Evolutionary conservation across 805 yeast genomes (phyloP), one percentile per base, ranked within the genome.

Genomic region (Kuraishia hungarica): DNA sequence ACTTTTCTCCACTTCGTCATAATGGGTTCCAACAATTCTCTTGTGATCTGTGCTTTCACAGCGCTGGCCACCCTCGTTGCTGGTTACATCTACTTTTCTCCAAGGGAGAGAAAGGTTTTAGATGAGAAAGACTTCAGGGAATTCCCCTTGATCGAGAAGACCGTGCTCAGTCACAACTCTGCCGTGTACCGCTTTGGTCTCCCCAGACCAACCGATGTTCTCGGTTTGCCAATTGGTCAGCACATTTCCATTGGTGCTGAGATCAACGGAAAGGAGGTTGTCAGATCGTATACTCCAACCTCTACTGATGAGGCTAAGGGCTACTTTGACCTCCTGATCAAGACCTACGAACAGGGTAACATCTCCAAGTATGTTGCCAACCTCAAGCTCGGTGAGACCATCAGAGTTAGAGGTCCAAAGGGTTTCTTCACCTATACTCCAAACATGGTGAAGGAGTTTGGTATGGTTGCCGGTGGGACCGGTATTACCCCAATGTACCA

Each of bases 401-500:
- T 91, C 62, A 82, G 80, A 53, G 86, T 90, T 56, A 81, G 87
- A 67, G 97, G 98, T 28, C 98, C 98, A 63, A 89, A 88, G 72
- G 97, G 98, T 7, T 82, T 82, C 64, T 90, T 88, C 77, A 79
- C 83, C 58, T 92, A 92, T 73, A 76, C 82, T 54, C 90, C 96
- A 62, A 89, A 88, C 72, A 83, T 86, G 84, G 84, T 81, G 56
- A 74, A 78, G 56, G 78, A 80, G 57, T 77, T 92, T 57, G 90
- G 87, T 54, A 92, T 92, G 97, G 84, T 93, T 61, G 96, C 97
- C 48, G 97, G 97, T 62, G 98, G 97, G 65, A 89, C 97, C 46
- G 97, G 97, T 69, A 87, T 91, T 64, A 87, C 97, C 7, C 97
- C 97, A 68, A 91, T 91, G 97, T 89, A 83, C 72, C 97, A 91